Evolutionary conservation across 176 grass and related monocot genomes (phyloP).

Genomic region (Coix lacrymajobi): DNA sequence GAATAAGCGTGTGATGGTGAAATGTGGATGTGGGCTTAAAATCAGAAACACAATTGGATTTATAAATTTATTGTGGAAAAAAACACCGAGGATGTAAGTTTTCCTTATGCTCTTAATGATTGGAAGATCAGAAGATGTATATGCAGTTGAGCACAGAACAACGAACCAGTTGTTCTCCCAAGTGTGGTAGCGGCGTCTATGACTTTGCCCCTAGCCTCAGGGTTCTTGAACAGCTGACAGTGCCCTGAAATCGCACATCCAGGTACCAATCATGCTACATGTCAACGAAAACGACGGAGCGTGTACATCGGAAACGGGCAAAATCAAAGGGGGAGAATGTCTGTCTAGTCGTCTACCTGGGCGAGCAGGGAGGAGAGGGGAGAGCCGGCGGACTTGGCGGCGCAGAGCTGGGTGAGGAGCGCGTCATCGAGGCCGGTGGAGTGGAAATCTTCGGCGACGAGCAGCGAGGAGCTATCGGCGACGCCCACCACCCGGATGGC

Average conservation of each 20-base stretch:
- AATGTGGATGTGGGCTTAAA: neutral
- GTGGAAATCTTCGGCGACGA: slow-evolving; percentile 54
- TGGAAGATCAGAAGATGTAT: neutral
- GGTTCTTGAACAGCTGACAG: slow-evolving; percentile 57
- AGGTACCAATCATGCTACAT: neutral
- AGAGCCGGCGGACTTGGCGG: slow-evolving; percentile 55
- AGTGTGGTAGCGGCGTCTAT: slow-evolving; percentile 46
- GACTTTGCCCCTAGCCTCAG: slow-evolving; percentile 44
- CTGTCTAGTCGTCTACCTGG: slow-evolving; percentile 26
- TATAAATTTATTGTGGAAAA: neutral
- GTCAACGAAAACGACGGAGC: neutral
- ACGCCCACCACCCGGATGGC: slow-evolving; percentile 71
- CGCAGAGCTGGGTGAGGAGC: slow-evolving; percentile 63
- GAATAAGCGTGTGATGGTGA: neutral
- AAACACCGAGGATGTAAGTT: neutral
- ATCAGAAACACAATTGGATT: neutral
- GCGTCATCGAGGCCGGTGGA: slow-evolving; percentile 55
- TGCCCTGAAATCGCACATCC: slow-evolving; percentile 46
- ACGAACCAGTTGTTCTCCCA: slow-evolving; percentile 70
- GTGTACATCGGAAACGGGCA: neutral
- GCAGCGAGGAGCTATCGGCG: slow-evolving; percentile 64
- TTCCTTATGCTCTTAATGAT: neutral
- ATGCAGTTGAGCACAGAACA: neutral
- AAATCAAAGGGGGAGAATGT: neutral
- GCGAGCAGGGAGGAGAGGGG: slow-evolving; percentile 55